Evolutionary conservation across 2,329 filamentous ascomycete species (phyloP), one percentile per base, ranked within the genome.

Genomic region (Alternaria sp.): DNA sequence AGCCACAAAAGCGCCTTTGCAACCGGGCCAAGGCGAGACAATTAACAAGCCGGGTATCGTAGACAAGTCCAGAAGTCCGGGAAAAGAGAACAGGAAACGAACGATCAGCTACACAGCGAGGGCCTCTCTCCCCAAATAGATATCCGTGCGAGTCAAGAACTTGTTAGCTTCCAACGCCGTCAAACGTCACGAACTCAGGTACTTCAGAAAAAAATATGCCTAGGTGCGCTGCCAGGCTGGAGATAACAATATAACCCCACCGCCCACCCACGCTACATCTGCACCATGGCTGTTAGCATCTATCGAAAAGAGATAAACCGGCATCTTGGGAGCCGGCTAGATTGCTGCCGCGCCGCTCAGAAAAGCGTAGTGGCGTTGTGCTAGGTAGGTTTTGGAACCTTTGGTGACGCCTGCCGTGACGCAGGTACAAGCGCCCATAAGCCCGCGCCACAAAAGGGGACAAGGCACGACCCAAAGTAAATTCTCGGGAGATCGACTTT

Each of bases 201-300:
- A n/a, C 20, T 23, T 37, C 20, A 53, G 20, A 23, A 10, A 21
- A 53, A 41, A 41, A 25, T 9, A 41, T 37, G 33, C 33, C 15
- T 37, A 37, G 33, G 15, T 41, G 37, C 37, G 37, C 49, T 25
- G 14, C 14, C 2, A 53, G 49, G 21, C 5, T 33, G 20, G 20
- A 53, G 49, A 53, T 37, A 53, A 37, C 49, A 20, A 41, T 53
- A 18, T 18, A 23, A 53, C 28, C 49, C 49, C 28, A 51, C 49
- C 37, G 37, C 11, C 30, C 20, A 20, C 33, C 33, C 55, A 14
- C 49, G 55, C 55, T 58, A 58, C 56, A 51, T 37, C 45, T 44
- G 46, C 56, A 58, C 56, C 56, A 53, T 51, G 23, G 20, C 21
- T 18, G n/a, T 58, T 53, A 50, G 56, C 33, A 50, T 58, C 37